phyloP scores from a whole-genome alignment of 179 eudicot genomes.

The Drosera spatulata region DNA sequence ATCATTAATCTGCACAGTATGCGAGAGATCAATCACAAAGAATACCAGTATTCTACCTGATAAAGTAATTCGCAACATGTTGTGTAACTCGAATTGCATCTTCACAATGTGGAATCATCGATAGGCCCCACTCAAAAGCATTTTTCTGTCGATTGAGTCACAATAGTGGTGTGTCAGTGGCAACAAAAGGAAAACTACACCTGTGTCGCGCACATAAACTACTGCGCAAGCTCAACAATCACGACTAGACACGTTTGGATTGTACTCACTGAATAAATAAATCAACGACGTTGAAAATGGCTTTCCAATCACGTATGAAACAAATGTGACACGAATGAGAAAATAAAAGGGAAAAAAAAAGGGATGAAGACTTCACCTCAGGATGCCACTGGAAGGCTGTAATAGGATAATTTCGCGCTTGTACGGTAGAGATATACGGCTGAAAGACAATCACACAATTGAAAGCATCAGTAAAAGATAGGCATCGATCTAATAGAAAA shows the following conservation, averaged over 20 bases:
- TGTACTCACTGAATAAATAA: too few relatives aligned
- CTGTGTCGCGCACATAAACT: background rate
- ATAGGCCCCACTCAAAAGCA: conserved; percentile 86
- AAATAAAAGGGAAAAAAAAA: background rate
- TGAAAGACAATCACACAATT: conserved; percentile 11
- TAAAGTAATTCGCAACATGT: conserved; percentile 62
- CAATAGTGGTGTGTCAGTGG: background rate
- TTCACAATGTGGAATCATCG: conserved; percentile 79
- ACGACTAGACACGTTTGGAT: too few relatives aligned
- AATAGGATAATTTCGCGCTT: conserved; percentile 58
- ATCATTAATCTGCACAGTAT: background rate
- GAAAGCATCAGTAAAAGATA: conserved; percentile 2
- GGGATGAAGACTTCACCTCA: conserved; percentile 37
- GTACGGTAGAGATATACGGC: conserved; percentile 81
- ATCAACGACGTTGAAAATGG: too few relatives aligned
- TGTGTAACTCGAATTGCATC: conserved; percentile 89
- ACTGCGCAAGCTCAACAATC: background rate
- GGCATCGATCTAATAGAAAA: background rate
- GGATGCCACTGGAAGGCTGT: conserved; percentile 96
- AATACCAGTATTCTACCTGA: conserved; percentile 34
- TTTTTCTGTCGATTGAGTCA: conserved; percentile 48
- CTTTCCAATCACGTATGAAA: too few relatives aligned
- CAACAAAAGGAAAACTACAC: background rate
- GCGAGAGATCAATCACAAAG: background rate
- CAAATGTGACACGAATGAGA: too few relatives aligned